Conservation (phyloP, 176 grass and related monocot species). For the Echinochloa phyllopogon region DNA sequence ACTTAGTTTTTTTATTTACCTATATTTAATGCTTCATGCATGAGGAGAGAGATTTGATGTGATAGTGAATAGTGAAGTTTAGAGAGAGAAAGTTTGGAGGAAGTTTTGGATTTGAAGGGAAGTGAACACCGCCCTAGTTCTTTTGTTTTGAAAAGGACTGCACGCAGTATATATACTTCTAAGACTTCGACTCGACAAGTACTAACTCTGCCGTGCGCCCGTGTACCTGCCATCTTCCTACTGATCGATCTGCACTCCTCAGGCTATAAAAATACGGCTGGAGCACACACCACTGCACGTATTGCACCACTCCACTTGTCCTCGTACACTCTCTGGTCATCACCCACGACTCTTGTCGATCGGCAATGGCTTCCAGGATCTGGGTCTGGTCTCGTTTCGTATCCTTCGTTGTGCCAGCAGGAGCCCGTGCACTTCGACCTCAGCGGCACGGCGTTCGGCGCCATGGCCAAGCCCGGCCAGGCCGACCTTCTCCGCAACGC, state of each 20-base stretch:
- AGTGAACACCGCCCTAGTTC: too few species aligned
- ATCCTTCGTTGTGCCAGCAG: constrained; percentile 19
- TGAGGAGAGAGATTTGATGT: too few species aligned
- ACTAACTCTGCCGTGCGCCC: background rate
- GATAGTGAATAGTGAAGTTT: too few species aligned
- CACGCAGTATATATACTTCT: too few species aligned
- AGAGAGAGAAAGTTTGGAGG: too few species aligned
- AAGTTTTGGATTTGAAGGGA: too few species aligned
- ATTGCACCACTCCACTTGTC: background rate
- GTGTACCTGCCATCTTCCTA: background rate
- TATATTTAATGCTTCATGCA: too few species aligned
- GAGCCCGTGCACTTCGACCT: constrained; percentile 82
- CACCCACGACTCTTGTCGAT: background rate
- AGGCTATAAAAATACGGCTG: constrained; percentile 55
- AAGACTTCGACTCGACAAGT: too few species aligned
- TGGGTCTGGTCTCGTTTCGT: background rate
- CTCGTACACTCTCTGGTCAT: background rate
- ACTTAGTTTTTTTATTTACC: too few species aligned
- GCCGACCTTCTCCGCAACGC: constrained; percentile 63
- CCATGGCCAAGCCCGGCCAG: constrained; percentile 58
- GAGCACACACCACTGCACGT: background rate
- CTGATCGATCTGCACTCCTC: background rate
- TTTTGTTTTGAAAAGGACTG: too few species aligned
- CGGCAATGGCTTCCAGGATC: constrained; percentile 34
- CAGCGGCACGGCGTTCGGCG: constrained; percentile 82